Evolutionary conservation across 345 rosid genomes (phyloP).

Genomic region (Psidium friedrichsthalianum): DNA sequence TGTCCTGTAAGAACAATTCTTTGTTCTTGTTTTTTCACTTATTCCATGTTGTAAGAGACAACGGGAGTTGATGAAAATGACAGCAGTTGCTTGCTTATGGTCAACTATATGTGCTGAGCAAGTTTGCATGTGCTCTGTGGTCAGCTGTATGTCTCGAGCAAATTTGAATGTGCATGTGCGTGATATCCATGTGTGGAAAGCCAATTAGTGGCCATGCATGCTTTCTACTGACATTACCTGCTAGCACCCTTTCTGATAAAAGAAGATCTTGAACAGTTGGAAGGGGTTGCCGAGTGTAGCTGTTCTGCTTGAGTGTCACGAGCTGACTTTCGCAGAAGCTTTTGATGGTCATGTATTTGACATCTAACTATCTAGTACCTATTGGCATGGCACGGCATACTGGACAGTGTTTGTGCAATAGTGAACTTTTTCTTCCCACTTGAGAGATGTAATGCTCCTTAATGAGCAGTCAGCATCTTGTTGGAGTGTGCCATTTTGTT

Average conservation of each 20-base stretch:
- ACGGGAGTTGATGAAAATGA: not conserved
- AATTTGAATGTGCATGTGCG: not conserved
- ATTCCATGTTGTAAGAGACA: not conserved
- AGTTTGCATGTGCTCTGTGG: not conserved
- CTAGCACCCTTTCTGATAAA: not conserved
- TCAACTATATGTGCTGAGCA: not conserved
- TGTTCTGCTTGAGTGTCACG: not conserved
- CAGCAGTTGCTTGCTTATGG: not conserved
- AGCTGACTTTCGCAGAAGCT: not conserved
- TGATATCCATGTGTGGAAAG: not conserved
- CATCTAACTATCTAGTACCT: not conserved
- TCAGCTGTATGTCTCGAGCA: not conserved
- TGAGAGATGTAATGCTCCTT: not conserved
- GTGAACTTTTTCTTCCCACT: not conserved
- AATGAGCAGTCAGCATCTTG: not conserved
- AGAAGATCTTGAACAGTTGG: not conserved
- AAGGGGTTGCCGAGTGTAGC: not conserved
- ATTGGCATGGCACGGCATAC: not conserved
- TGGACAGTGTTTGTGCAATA: not conserved
- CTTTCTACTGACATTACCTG: not conserved
- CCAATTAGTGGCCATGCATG: not conserved
- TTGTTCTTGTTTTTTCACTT: not conserved
- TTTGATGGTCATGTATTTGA: not conserved
- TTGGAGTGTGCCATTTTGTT: not conserved
- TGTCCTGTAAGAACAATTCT: constrained; percentile 50